phyloP scores from a whole-genome alignment of 2,329 filamentous ascomycete genomes.

The Paramyrothecium sp. region DNA sequence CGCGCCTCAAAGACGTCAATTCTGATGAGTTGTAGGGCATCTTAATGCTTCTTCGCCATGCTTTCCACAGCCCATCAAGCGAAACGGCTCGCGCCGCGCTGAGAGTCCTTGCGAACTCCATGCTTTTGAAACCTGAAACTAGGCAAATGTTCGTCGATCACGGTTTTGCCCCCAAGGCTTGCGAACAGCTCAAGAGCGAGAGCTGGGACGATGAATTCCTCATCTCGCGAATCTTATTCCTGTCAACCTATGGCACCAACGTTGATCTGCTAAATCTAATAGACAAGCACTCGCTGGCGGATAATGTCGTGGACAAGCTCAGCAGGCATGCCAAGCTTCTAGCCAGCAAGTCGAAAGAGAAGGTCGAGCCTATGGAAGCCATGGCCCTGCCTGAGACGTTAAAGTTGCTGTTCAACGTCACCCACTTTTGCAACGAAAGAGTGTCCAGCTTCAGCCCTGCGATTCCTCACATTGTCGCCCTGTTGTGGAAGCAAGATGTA shows the following conservation, averaged over 20 bases:
- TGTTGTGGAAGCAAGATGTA: slow-evolving; percentile 62
- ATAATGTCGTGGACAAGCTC: slow-evolving; percentile 69
- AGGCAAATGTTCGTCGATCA: slow-evolving; percentile 32
- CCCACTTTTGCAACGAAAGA: slow-evolving; percentile 67
- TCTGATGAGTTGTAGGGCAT: slow-evolving; percentile 60
- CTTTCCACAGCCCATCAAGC: slow-evolving; percentile 64
- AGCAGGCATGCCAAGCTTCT: slow-evolving; percentile 60
- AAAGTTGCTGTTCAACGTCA: slow-evolving; percentile 87
- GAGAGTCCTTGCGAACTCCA: slow-evolving; percentile 77
- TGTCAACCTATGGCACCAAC: slow-evolving; percentile 48
- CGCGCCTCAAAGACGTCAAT: not conserved
- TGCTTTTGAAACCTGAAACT: slow-evolving; percentile 53
- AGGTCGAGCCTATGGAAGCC: slow-evolving; percentile 62
- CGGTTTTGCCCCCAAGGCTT: slow-evolving; percentile 61
- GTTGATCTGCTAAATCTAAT: slow-evolving; percentile 48
- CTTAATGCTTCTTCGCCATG: slow-evolving; percentile 67
- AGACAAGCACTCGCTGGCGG: slow-evolving; percentile 36
- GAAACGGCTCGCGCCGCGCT: slow-evolving; percentile 73
- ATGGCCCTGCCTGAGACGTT: slow-evolving; percentile 82
- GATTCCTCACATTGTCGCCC: slow-evolving; percentile 66
- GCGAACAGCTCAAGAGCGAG: slow-evolving; percentile 69
- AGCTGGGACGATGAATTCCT: slow-evolving; percentile 85
- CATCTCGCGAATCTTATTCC: slow-evolving; percentile 42
- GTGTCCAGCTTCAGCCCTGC: slow-evolving; percentile 62
- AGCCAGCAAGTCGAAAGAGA: slow-evolving; percentile 25